Evolutionary conservation across 768 basidiomycete genomes (phyloP).

Genomic region (Lactifluus pinguis): DNA sequence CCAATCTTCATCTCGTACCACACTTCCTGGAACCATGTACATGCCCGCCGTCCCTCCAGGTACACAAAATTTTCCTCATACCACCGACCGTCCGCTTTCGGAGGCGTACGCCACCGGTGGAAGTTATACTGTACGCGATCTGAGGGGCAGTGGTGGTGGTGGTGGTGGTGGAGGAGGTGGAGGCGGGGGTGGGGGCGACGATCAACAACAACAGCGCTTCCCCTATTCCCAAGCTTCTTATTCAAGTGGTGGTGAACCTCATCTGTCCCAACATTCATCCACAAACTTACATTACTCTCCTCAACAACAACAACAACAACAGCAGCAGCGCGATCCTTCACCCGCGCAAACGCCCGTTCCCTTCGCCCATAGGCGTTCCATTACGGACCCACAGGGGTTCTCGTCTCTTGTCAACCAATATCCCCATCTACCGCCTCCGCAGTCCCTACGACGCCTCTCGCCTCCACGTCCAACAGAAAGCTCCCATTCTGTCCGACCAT

Average conservation of each 20-base stretch:
- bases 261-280: constrained; percentile 21
- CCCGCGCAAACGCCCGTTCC: constrained; percentile 34
- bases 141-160: constrained; percentile 31
- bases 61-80: constrained; percentile 37
- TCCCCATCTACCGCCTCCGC: constrained; percentile 41
- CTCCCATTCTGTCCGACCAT: constrained; percentile 15
- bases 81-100: constrained; percentile 42
- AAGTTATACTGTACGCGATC: constrained; percentile 38
- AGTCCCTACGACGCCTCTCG: constrained; percentile 26
- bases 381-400: constrained; percentile 45
- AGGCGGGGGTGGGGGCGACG: too few species aligned
- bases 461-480: constrained; percentile 16
- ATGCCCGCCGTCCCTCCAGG: constrained; percentile 17
- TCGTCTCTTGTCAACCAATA: constrained; percentile 39
- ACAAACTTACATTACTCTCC: constrained; percentile 27
- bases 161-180: too few species aligned
- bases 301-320: constrained; percentile 19
- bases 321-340: constrained; percentile 17
- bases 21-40: constrained; percentile 36
- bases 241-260: constrained; percentile 22
- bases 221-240: constrained; percentile 44
- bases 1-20: constrained; percentile 32
- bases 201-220: constrained; percentile 37
- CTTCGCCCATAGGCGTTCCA: constrained; percentile 48
- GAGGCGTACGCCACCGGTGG: constrained; percentile 33